Percentiles rank a stretch among this genome's conserved stretches.
These are phyloP conservation scores for Xylaria sp. DNA, from an alignment of 2,329 filamentous ascomycete genomes.

Conservation along the genomic window DNA sequence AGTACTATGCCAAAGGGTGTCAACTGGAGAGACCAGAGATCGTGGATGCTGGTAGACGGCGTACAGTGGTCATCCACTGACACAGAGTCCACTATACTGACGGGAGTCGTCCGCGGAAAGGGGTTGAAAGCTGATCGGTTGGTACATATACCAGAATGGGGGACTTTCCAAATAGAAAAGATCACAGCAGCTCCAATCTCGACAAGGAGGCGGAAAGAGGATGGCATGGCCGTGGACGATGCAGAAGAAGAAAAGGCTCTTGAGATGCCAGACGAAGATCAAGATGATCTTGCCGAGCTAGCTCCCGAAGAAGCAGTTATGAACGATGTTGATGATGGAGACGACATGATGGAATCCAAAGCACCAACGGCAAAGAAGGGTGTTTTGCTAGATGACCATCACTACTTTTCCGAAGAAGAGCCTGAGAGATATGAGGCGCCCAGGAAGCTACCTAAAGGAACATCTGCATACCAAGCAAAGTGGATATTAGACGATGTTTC, in stretches of 20 bases:
- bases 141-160: conserved; percentile 93
- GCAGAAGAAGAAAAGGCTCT: conserved; percentile 67
- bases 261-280: conserved; percentile 79
- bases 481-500: conserved; percentile 87
- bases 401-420: conserved; percentile 96
- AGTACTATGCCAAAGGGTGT: conserved; percentile 92
- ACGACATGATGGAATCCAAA: conserved; percentile 51
- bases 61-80: conserved; percentile 74
- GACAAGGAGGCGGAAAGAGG: conserved; percentile 69
- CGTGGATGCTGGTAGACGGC: conserved; percentile 93
- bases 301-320: conserved; percentile 88
- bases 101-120: conserved; percentile 86
- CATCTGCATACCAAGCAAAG: conserved; percentile 91
- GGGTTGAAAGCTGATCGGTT: conserved; percentile 90
- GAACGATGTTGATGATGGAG: conserved; percentile 59
- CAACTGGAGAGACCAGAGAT: conserved; percentile 93
- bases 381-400: conserved; percentile 93
- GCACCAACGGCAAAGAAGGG: conserved; percentile 75
- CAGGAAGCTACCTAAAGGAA: conserved; percentile 86
- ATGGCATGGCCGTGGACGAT: conserved; percentile 76
- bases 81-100: conserved; percentile 76
- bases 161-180: conserved; percentile 90
- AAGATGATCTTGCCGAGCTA: conserved; percentile 83
- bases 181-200: conserved; percentile 81
- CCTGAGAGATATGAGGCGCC: conserved; percentile 69